Percentiles rank a stretch among this genome's conserved stretches.
Conservation (phyloP, 768 basidiomycete genomes). For the Boletellus ananas region DNA sequence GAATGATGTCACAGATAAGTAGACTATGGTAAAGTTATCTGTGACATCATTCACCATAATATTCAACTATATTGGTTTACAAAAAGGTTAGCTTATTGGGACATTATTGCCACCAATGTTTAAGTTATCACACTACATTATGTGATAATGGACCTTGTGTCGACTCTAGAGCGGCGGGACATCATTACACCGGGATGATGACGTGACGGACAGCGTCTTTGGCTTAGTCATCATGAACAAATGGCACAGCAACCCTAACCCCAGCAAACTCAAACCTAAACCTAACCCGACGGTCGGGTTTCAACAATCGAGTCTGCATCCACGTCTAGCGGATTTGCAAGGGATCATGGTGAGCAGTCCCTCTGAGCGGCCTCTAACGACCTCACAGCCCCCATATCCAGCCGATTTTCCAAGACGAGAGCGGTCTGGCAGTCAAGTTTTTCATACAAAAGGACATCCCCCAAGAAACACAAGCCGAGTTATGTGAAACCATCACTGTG, state of each 20-base stretch:
- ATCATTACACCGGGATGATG: neutral
- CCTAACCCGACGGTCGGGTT: slow-evolving; percentile 35
- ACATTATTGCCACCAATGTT: too few relatives aligned
- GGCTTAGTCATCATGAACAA: slow-evolving; percentile 9
- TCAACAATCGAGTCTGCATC: slow-evolving; percentile 1
- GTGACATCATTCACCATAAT: too few relatives aligned
- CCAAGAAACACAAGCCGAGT: slow-evolving; percentile 62
- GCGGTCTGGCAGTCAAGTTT: slow-evolving; percentile 71
- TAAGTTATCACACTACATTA: too few relatives aligned
- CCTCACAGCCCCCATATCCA: slow-evolving; percentile 22
- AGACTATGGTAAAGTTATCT: too few relatives aligned
- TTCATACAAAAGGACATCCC: slow-evolving; percentile 79
- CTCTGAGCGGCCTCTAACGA: neutral
- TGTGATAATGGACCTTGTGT: too few relatives aligned
- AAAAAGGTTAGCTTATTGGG: too few relatives aligned
- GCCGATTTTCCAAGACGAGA: slow-evolving; percentile 71
- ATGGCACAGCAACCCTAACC: slow-evolving; percentile 16
- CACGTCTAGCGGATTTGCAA: neutral
- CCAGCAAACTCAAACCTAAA: slow-evolving; percentile 15
- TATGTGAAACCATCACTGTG: slow-evolving; percentile 73
- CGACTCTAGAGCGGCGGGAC: too few relatives aligned
- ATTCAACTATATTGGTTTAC: too few relatives aligned
- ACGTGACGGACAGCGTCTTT: too few relatives aligned
- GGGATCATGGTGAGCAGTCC: slow-evolving; percentile 20
- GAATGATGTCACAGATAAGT: too few relatives aligned